Base-by-base conservation (phyloP, 2,329 filamentous ascomycete genomes). In the Aspergillus novoparasiticus region DNA sequence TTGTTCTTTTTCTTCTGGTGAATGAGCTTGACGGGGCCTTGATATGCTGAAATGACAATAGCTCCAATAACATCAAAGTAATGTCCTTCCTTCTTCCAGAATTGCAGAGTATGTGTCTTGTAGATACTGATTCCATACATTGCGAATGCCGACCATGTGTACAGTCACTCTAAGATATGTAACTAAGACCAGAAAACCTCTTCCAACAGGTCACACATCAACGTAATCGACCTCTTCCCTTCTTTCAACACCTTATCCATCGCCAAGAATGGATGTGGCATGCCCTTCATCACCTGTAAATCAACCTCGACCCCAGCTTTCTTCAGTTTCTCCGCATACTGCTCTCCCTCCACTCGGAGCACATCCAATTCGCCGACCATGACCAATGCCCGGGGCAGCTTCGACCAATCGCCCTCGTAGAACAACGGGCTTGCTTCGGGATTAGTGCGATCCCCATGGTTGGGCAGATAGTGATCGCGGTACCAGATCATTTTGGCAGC, bases 401-500 rank as follows among this genome's bases (percentile, higher is more conserved):
- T 73, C 2, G 77, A 73, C 81, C 84, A 87, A 57, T 84, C 80
- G 2, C 80, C 81, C 1, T 72, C 32, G 73, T 83, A 85, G 23
- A 87, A 77, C 55, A 87, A 70, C 2, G 84, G 84, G 54, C 83
- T 86, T 0, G 86, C 84, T 70, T 87, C 85, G 0, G 83, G 82
- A 39, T 85, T 76, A 2, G 70, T 68, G 80, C 84, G 82, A 59
- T 82, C 79, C 2, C 69, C 70, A 28, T 77, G 61, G 48, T 83
- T 75, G 0, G 85, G 85, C 2, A 88, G 78, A 72, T 87, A 88
- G 70, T 86, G 83, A 21, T 80, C 70, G n/a, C 86, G 79, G 69
- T 86, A 88, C 86, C 86, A 88, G 56, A 85, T 71, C 86, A 88
- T 88, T 72, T 87, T 87, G 3, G 76, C 75, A 0, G 85, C 84